Conservation (phyloP, 1,284 basidiomycete genomes). For the Pascua guehoae region DNA sequence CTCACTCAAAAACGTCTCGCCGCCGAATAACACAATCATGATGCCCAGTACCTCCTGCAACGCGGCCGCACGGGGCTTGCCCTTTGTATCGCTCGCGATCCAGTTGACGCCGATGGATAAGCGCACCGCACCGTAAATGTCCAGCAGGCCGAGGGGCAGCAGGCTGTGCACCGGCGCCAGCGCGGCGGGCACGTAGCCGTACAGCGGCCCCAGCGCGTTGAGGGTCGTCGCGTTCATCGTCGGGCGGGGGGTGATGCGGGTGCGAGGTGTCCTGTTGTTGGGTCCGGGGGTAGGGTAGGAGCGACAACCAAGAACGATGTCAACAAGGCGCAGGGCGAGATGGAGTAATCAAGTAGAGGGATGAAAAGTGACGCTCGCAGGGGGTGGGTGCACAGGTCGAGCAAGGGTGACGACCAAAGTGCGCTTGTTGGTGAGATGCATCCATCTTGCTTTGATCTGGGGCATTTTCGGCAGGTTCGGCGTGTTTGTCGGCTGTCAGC, state of each 20-base stretch:
- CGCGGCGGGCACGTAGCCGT: conserved; percentile 22
- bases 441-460: no score
- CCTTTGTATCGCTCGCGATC: conserved; percentile 26
- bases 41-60: conserved; percentile 44
- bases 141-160: conserved; percentile 39
- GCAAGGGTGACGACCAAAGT: no score
- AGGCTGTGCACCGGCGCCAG: conserved; percentile 33
- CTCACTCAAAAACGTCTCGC: conserved; percentile 48
- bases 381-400: no score
- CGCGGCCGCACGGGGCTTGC: conserved; percentile 23
- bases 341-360: no score
- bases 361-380: no score
- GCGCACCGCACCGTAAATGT: conserved; percentile 42
- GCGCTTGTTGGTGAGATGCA: no score
- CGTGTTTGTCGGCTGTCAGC: no score
- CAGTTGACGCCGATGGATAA: conserved; percentile 41
- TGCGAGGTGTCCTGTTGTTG: not conserved
- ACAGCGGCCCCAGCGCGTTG: conserved; percentile 11
- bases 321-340: no score
- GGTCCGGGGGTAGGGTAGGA: no score
- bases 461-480: no score
- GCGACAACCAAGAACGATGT: no score
- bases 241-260: not conserved
- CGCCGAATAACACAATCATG: conserved; percentile 46
- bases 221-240: not conserved